Evolutionary conservation across 257 asterid genomes (phyloP), one percentile per base, ranked within the genome.

Genomic region (Petrea volubilis): DNA sequence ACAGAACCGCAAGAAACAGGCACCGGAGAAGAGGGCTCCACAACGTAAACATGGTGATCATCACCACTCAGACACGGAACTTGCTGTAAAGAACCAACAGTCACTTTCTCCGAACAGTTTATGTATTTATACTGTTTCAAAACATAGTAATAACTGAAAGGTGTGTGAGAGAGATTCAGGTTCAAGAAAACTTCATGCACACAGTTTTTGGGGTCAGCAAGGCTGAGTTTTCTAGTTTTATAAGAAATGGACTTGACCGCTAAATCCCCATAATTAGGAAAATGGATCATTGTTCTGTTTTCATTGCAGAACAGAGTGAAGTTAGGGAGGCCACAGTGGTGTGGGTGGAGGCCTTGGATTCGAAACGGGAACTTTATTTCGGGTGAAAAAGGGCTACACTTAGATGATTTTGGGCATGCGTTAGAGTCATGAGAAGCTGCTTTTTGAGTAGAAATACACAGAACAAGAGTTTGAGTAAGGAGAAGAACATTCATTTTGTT

Each of bases 121-220:
- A 86, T 43, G 8, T 83, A 86, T 18, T 33, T 82, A 59, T 86
- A 86, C 68, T 68, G 25, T 43, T 77, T 77, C 72, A 75, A 9
- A 7, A 12, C 68, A 40, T 83, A 79, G 55, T 79, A 73, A 53
- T 86, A 86, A 12, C 49, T 79, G 55, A 81, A 86, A 2, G 89
- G 89, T 7, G 87, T 81, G 4, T 7, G 13, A 21, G 87, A 60
- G 28, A 86, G 81, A 67, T 86, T 75, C 5, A 86, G 72, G 15
- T 83, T 81, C 78, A 83, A 77, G 87, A 86, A 81, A 28, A 86
- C 87, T 70, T 70, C 72, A 14, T 29, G 87, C 14, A 86, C 85
- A 20, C 91, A 86, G 44, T 65, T 79, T 20, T 70, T 77, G 9
- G 85, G 91, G 13, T 86, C 87, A 14, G 73, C 0, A 33, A 86